Percentiles rank a stretch among this genome's conserved stretches.
These are phyloP conservation scores for Hanseniaspora lindneri DNA, from an alignment of 805 yeast species.

Conservation along the genomic window DNA sequence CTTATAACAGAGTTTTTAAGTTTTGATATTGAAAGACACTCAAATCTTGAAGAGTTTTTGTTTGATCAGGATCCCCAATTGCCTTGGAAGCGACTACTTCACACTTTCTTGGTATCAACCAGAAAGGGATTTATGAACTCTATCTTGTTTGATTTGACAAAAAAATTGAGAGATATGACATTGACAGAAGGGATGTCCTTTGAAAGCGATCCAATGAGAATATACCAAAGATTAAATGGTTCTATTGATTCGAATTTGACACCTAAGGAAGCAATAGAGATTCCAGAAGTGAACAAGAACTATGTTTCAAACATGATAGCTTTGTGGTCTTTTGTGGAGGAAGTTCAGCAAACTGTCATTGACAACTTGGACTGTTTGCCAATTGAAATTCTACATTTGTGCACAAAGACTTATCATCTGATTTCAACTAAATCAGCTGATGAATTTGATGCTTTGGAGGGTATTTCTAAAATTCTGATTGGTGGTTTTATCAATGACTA, in stretches of 20 bases:
- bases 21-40: constrained; percentile 30
- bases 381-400: constrained; percentile 43
- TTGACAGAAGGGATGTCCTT: constrained; percentile 38
- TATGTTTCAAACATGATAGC: constrained; percentile 65
- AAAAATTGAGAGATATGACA: constrained; percentile 26
- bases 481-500: constrained; percentile 23
- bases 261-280: constrained; percentile 66
- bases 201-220: constrained; percentile 67
- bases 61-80: constrained; percentile 25
- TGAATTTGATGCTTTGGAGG: constrained; percentile 53
- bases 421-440: constrained; percentile 43
- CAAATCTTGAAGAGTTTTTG: constrained; percentile 23
- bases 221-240: constrained; percentile 34
- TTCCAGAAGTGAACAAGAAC: constrained; percentile 53
- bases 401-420: constrained; percentile 35
- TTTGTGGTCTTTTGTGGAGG: constrained; percentile 58
- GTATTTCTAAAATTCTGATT: constrained; percentile 33
- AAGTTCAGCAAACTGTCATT: constrained; percentile 44
- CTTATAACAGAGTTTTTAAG: constrained; percentile 40
- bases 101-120: constrained; percentile 32
- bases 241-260: constrained; percentile 33
- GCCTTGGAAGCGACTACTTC: constrained; percentile 35
- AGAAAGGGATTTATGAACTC: constrained; percentile 24
- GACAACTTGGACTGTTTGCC: constrained; percentile 39
- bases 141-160: constrained; percentile 31